phyloP scores from a whole-genome alignment of 2,329 filamentous ascomycete species.

The Claviceps sp. region DNA sequence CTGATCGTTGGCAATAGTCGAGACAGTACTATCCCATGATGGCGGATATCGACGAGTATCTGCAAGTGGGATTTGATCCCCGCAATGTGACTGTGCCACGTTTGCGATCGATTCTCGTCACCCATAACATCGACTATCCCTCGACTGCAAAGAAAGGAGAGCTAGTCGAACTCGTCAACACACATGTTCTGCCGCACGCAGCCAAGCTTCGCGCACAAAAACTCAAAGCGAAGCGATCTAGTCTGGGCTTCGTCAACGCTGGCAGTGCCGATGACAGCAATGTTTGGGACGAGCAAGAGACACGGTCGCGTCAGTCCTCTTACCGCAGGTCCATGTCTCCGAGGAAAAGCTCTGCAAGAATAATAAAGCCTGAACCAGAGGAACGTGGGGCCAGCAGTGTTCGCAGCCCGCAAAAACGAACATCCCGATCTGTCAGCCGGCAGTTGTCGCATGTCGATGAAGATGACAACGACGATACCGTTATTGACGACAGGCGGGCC shows the following conservation, averaged over 20 bases:
- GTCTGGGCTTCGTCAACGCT: conserved; percentile 65
- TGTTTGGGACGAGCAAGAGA: conserved; percentile 47
- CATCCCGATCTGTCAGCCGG: conserved; percentile 38
- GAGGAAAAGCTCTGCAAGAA: conserved; percentile 37
- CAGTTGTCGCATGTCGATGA: conserved; percentile 32
- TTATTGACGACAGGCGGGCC: conserved; percentile 6
- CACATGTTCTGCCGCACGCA: conserved; percentile 65
- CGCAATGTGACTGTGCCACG: conserved; percentile 72
- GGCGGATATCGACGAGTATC: conserved; percentile 66
- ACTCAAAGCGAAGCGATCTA: conserved; percentile 71
- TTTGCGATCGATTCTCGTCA: conserved; percentile 80
- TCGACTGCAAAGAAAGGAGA: conserved; percentile 85
- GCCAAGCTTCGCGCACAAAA: conserved; percentile 62
- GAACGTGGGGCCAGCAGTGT: conserved; percentile 24
- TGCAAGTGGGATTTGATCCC: conserved; percentile 78
- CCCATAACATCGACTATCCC: conserved; percentile 74
- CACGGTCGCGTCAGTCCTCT: conserved; percentile 33
- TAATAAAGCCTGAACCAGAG: conserved; percentile 41
- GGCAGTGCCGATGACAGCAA: conserved; percentile 54
- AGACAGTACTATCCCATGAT: conserved; percentile 21
- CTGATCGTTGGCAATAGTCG: conserved; percentile 3
- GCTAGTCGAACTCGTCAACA: conserved; percentile 71
- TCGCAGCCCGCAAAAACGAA: conserved; percentile 39
- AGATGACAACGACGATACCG: not conserved
- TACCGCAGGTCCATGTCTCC: conserved; percentile 41